Base-by-base conservation (phyloP, 495 filamentous ascomycete species). In the Penicillium nucicola region DNA sequence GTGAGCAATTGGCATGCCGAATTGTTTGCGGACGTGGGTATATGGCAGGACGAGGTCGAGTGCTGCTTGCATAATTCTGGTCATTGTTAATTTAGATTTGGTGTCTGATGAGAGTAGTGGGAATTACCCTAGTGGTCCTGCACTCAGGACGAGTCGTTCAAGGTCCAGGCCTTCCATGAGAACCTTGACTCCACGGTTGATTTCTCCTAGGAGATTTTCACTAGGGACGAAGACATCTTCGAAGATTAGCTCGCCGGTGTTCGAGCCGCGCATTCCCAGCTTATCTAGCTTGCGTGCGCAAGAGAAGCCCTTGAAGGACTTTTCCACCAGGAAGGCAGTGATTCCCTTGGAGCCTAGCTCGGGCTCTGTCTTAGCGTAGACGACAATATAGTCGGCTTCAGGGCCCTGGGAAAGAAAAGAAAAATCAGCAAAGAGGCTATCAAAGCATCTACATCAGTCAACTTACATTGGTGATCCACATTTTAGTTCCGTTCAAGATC, bases 81-180 rank as follows among this genome's bases (percentile, higher is more conserved):
- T 38, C 17, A 44, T 15, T 22, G 52, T 69, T 30, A 28, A 8
- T 28, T 28, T 28, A 64, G 56, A 11, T 49, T 41, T 41, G 5
- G 15, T 6, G 23, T 22, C 2, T 22, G 20, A 22, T 3, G 3
- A 10, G 9, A 20, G 1, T 34, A 17, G 10, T 7, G 31, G 19
- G 1, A 23, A 19, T 13, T 18, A 84, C 70, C 92, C 86, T n/a
- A 92, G 65, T 2, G 93, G 92, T 18, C 93, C 93, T 34, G 93
- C 90, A 62, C 85, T 90, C 45, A 98, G 82, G 5, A 98, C 95
- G 5, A 98, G 81, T 14, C 93, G 81, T 66, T 98, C 93, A 45
- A 98, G 80, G 65, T 98, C 93, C 7, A 98, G 75, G 2, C 93
- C 93, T 65, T 96, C 90, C 93, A 98, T 97, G 23, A 98, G 76